Conservation (phyloP, 148 eudicot species). For the Talinum fruticosum region DNA sequence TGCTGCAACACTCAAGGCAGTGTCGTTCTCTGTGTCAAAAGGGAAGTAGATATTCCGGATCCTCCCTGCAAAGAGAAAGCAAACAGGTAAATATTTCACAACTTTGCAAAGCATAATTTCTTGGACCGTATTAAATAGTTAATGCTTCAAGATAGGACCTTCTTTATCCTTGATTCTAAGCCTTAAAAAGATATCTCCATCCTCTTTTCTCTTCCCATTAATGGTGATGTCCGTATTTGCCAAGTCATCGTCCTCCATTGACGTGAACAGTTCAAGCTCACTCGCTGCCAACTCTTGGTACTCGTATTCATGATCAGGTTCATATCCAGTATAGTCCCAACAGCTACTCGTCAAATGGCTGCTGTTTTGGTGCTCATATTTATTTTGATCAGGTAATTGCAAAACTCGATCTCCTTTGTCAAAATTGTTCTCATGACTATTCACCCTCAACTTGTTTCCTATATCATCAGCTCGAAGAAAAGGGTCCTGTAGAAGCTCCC, state of each 20-base stretch:
- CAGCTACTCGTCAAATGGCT: conserved; percentile 30
- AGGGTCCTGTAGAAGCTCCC: conserved; percentile 70
- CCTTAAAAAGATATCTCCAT: conserved; percentile 65
- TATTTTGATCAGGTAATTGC: conserved; percentile 29
- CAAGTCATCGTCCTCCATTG: conserved; percentile 48
- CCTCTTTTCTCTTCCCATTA: conserved; percentile 67
- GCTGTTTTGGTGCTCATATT: conserved; percentile 34
- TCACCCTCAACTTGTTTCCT: conserved; percentile 43
- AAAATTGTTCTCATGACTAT: conserved; percentile 31
- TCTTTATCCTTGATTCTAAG: conserved; percentile 70
- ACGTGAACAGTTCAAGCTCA: conserved; percentile 52
- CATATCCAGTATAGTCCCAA: conserved; percentile 37
- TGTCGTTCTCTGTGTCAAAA: conserved; percentile 61
- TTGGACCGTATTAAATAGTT: conserved; percentile 37
- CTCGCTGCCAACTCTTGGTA: conserved; percentile 41
- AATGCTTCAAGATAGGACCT: conserved; percentile 51
- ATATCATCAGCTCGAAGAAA: conserved; percentile 58
- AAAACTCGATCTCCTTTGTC: conserved; percentile 29
- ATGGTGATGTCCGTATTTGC: conserved; percentile 55
- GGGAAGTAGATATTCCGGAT: conserved; percentile 76
- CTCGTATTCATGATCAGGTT: conserved; percentile 37
- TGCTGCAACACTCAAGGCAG: conserved; percentile 78
- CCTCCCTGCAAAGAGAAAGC: conserved; percentile 44
- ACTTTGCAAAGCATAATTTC: conserved; percentile 34
- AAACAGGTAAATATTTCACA: conserved; percentile 26